phyloP scores from a whole-genome alignment of 2,329 filamentous ascomycete genomes.

The Chalaropsis thielavioides region DNA sequence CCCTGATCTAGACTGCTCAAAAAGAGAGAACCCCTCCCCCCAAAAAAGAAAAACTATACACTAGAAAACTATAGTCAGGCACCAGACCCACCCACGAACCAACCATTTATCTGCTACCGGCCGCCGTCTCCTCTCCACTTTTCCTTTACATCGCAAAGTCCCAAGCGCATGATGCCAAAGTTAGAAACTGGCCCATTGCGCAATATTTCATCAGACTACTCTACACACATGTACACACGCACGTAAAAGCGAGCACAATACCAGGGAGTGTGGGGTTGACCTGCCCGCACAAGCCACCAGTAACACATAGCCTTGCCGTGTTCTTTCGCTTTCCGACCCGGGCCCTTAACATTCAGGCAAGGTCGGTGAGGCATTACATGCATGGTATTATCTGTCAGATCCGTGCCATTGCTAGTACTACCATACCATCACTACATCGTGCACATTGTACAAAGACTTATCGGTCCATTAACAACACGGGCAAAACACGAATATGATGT shows the following conservation, averaged over 20 bases:
- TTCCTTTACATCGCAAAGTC: not conserved
- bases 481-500: not conserved
- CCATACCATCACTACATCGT: not conserved
- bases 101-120: not conserved
- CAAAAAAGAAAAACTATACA: not conserved
- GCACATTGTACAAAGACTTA: not conserved
- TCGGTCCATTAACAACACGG: not conserved
- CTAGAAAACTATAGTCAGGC: not conserved
- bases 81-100: not conserved
- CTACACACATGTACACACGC: not conserved
- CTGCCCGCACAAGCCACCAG: not conserved
- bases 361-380: slow-evolving; percentile 3
- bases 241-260: not conserved
- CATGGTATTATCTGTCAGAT: not conserved
- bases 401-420: not conserved
- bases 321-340: not conserved
- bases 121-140: not conserved
- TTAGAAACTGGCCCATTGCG: not conserved
- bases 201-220: not conserved
- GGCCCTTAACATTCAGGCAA: not conserved
- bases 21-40: not conserved
- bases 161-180: not conserved
- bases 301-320: not conserved
- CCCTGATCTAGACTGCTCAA: too few species aligned
- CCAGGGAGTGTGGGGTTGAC: not conserved